Evolutionary conservation across 1,284 basidiomycete species (phyloP).

Genomic region (Rhodotorula sp.): DNA sequence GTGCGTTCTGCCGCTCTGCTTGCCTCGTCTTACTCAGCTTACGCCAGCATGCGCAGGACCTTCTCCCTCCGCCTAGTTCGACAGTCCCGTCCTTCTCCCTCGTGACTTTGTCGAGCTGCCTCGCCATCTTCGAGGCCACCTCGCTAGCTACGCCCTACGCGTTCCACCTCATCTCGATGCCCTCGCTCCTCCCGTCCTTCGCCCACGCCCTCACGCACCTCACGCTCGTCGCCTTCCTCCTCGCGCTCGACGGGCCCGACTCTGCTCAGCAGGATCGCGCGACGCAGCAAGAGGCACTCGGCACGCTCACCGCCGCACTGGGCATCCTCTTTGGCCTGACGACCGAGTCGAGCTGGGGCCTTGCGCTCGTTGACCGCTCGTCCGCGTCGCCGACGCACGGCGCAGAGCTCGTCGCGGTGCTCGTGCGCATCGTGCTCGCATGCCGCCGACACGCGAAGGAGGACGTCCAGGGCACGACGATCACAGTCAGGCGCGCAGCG

Average conservation of each 20-base stretch:
- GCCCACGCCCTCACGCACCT: constrained; percentile 4
- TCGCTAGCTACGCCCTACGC: constrained; percentile 12
- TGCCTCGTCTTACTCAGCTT: neutral
- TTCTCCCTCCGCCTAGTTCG: constrained; percentile 7
- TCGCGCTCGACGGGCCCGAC: constrained; percentile 3
- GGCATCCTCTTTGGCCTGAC: constrained; percentile 13
- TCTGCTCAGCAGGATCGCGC: no score
- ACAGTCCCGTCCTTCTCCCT: neutral
- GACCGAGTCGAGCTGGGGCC: constrained; percentile 17
- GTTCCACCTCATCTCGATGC: constrained; percentile 7
- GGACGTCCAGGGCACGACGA: no score
- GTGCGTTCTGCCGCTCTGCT: neutral
- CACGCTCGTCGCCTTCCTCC: constrained; percentile 8
- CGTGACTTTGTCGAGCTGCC: neutral
- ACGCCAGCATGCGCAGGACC: constrained; percentile 9
- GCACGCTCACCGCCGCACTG: constrained; percentile 12
- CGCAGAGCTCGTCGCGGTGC: constrained; percentile 3
- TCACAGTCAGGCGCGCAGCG: neutral
- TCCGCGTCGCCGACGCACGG: no score
- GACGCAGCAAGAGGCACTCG: neutral
- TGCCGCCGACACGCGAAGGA: neutral
- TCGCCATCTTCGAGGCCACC: constrained; percentile 23
- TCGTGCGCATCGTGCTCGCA: constrained; percentile 4
- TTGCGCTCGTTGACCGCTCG: constrained; percentile 4
- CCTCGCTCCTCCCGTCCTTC: constrained; percentile 2